Percentiles rank a stretch among this genome's conserved stretches.
These are phyloP conservation scores for Naganishia liquefaciens DNA, from an alignment of 1,284 basidiomycete genomes.

Conservation along the genomic window DNA sequence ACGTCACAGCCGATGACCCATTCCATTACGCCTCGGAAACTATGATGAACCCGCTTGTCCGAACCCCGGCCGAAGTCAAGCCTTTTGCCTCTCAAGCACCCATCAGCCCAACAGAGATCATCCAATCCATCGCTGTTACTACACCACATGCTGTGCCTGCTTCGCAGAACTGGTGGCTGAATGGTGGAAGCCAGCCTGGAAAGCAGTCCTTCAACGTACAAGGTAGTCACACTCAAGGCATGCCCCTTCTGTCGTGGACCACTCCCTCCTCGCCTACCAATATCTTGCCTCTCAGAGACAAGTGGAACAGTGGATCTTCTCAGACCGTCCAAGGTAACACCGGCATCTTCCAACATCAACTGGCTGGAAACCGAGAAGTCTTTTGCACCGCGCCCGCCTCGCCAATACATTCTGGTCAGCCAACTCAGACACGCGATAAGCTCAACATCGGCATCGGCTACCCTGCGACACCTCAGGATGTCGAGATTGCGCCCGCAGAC, in stretches of 20 bases:
- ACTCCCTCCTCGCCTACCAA: slow-evolving; percentile 13
- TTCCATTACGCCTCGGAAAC: slow-evolving; percentile 1
- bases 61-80: not conserved
- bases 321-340: not conserved
- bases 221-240: slow-evolving; percentile 11
- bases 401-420: not conserved
- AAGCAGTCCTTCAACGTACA: not conserved
- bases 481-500: not conserved
- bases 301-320: slow-evolving; percentile 11
- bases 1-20: not conserved
- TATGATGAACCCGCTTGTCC: slow-evolving; percentile 1
- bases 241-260: slow-evolving; percentile 21
- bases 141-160: not conserved
- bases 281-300: slow-evolving; percentile 4
- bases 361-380: not conserved
- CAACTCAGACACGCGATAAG: not conserved
- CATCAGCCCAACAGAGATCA: slow-evolving; percentile 18
- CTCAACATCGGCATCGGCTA: slow-evolving; percentile 7
- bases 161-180: not conserved
- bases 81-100: not conserved
- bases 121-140: slow-evolving; percentile 6
- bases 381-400: slow-evolving; percentile 15
- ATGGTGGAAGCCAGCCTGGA: not conserved
- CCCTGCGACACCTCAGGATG: slow-evolving; percentile 12
- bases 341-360: not conserved